Percentiles rank a stretch among this genome's conserved stretches.
These are phyloP conservation scores for Chlamydomonas schloesseri DNA, from an alignment of 139 green algal species.

Conservation along the genomic window DNA sequence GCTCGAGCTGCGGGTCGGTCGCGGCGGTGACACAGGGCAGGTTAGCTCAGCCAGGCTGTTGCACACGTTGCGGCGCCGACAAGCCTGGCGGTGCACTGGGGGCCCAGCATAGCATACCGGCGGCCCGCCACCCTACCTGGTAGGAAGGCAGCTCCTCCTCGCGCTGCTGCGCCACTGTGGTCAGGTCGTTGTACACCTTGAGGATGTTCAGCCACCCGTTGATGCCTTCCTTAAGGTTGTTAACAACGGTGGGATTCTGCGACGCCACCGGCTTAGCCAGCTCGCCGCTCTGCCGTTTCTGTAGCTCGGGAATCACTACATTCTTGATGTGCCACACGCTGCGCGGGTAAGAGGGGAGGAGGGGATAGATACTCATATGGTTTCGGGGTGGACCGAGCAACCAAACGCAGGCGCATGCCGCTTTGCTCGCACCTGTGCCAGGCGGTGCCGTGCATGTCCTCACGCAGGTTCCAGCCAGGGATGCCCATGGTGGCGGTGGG, in stretches of 20 bases:
- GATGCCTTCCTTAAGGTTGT: not conserved
- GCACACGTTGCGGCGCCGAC: too few relatives aligned
- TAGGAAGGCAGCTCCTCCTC: not conserved
- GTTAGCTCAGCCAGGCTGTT: too few relatives aligned
- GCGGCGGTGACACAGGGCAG: too few relatives aligned
- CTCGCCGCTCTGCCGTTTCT: not conserved
- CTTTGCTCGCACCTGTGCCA: slow-evolving; percentile 9
- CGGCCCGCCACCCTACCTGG: too few relatives aligned
- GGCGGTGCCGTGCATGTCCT: slow-evolving; percentile 3
- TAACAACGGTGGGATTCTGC: not conserved
- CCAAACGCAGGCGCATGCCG: too few relatives aligned
- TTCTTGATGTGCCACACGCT: not conserved
- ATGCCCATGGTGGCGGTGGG: not conserved
- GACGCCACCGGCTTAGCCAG: not conserved
- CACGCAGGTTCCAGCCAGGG: not conserved
- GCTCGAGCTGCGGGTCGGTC: not conserved
- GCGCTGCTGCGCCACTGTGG: not conserved
- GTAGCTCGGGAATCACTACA: not conserved
- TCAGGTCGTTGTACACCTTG: not conserved
- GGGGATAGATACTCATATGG: too few relatives aligned
- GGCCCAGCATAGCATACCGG: too few relatives aligned
- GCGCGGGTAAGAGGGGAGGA: too few relatives aligned
- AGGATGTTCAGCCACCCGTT: not conserved
- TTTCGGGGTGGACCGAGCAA: too few relatives aligned
- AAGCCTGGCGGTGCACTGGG: too few relatives aligned